Percentiles rank a stretch among this genome's conserved stretches.
Evolutionary conservation across 345 rosid genomes (phyloP).

Genomic region (Camelina sativa): DNA sequence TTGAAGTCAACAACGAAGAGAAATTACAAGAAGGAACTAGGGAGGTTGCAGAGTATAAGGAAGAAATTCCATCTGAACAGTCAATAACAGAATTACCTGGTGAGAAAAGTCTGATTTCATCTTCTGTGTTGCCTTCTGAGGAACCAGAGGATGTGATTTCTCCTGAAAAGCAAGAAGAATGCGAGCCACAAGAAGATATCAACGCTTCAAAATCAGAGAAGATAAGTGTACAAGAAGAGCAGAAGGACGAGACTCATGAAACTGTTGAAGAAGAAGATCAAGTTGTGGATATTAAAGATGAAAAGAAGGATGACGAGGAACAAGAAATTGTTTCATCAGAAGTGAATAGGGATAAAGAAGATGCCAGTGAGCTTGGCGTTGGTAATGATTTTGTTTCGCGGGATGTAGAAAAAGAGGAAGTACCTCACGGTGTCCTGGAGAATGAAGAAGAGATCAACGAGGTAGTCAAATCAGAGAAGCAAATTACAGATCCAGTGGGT

Average conservation of each 20-base stretch:
- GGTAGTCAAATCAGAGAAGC: conserved; percentile 20
- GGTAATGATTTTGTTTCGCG: background rate
- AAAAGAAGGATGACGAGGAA: conserved; percentile 34
- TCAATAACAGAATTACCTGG: conserved; percentile 34
- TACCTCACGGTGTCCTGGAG: background rate
- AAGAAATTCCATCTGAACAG: conserved; percentile 34
- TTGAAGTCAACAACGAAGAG: conserved; percentile 5
- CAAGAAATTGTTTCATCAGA: conserved; percentile 20
- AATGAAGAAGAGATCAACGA: conserved; percentile 19
- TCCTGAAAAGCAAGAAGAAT: conserved; percentile 33
- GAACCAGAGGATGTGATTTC: conserved; percentile 31
- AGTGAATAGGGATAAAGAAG: conserved; percentile 26
- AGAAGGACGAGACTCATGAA: conserved; percentile 40
- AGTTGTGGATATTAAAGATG: conserved; percentile 24
- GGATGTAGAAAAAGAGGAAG: conserved; percentile 20
- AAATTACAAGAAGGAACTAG: conserved; percentile 24
- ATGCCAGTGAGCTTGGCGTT: background rate
- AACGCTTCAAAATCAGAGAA: conserved; percentile 12
- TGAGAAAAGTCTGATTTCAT: conserved; percentile 33
- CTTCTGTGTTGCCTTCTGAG: conserved; percentile 29
- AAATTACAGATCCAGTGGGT: background rate
- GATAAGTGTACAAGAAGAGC: conserved; percentile 25
- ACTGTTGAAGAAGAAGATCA: conserved; percentile 19
- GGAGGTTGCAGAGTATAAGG: conserved; percentile 31
- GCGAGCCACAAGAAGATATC: background rate